Evolutionary conservation across 2,329 filamentous ascomycete species (phyloP).

Genomic region (Epicoccum nigrum): DNA sequence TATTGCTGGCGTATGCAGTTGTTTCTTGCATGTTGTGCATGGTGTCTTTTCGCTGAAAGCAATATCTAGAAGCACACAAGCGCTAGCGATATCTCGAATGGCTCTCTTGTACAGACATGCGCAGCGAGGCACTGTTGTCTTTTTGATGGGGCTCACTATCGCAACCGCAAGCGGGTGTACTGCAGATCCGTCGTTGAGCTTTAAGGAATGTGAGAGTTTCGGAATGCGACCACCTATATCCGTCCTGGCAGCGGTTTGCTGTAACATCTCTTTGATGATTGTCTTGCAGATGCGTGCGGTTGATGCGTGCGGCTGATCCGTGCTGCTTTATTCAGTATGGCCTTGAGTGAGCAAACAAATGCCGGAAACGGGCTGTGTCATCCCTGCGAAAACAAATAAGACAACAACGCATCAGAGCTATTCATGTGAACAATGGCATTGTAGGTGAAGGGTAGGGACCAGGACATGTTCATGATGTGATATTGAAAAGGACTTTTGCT

Average conservation of each 20-base stretch:
- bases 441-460: background rate
- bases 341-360: slow-evolving; percentile 7
- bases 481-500: slow-evolving; percentile 14
- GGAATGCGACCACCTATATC: slow-evolving; percentile 29
- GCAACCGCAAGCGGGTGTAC: slow-evolving; percentile 19
- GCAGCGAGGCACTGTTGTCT: background rate
- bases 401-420: slow-evolving; percentile 1
- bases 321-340: slow-evolving; percentile 23
- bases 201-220: slow-evolving; percentile 25
- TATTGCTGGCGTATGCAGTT: slow-evolving; percentile 19
- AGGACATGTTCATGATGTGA: background rate
- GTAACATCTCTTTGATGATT: slow-evolving; percentile 17
- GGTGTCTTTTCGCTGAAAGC: background rate
- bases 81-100: background rate
- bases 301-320: slow-evolving; percentile 24
- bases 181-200: slow-evolving; percentile 16
- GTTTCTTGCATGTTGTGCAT: slow-evolving; percentile 18
- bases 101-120: slow-evolving; percentile 4
- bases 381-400: slow-evolving; percentile 7
- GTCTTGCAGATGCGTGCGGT: slow-evolving; percentile 31
- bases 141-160: slow-evolving; percentile 8
- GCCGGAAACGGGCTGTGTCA: slow-evolving; percentile 7
- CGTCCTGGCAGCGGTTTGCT: slow-evolving; percentile 12
- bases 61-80: background rate
- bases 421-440: background rate